Base-by-base conservation (phyloP, 73 alveolate species). In the Paramecium sonneborni region DNA sequence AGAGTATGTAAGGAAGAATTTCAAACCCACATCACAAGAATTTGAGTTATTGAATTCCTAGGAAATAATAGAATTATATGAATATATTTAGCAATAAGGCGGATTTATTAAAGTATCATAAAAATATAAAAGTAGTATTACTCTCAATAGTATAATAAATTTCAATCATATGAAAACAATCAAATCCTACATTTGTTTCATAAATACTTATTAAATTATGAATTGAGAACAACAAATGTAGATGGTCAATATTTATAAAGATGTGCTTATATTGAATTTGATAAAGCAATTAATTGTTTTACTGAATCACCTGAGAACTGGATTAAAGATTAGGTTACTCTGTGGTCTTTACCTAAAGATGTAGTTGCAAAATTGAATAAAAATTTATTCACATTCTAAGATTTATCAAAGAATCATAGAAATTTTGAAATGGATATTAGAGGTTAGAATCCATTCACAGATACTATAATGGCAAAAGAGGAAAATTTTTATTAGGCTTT, bases 51-150 rank as follows among this genome's bases (percentile, higher is more conserved):
- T 62, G 39, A 62, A 62, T 2, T 62, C 39, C 39, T 62, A 62
- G 18, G 84, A 62, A 62, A 62, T 32, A 62, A 62, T 26, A 30
- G 84, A 62, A 30, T 14, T 62, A 14, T 62, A 62, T 26, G 28
- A 30, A 30, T 32, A 62, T 62, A 32, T 62, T 62, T 62, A 62
- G 24, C 48, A 62, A 30, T 14, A 62, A 62, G 84, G 84, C 23
- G 84, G 84, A 26, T 62, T 62, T 62, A 62, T 62, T 62, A 62
- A 62, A 62, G 84, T 62, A 62, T 12, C 28, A 30, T 62, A 30
- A n/a, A 32, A 62, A 11, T n/a, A n/a, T 62, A 30, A 14, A 11
- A 23, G 20, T 62, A 62, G 84, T 62, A 62, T 62, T 62, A 62
- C 6, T 62, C 84, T 5, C 46, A 62, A 6, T 30, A 62, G 44